phyloP scores from a whole-genome alignment of 1,284 basidiomycete species.

The Sanghuangporus baumii region DNA sequence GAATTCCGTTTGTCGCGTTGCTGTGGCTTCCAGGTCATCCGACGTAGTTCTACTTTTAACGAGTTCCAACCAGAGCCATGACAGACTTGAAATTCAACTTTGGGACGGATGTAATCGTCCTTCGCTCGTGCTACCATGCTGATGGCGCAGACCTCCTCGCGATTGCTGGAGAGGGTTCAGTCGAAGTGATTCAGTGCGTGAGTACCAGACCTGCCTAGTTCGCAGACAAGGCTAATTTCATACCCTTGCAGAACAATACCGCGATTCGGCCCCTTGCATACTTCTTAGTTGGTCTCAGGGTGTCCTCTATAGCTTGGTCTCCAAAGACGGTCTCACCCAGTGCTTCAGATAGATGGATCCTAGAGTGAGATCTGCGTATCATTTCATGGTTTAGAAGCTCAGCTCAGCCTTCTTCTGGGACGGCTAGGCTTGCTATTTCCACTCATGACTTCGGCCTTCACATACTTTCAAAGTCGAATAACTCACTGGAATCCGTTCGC shows the following conservation, averaged over 20 bases:
- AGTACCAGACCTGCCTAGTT: conserved; percentile 24
- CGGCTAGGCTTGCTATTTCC: conserved; percentile 56
- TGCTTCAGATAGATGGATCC: conserved; percentile 54
- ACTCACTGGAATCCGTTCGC: conserved; percentile 48
- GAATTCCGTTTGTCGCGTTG: not conserved
- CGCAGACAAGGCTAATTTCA: conserved; percentile 5
- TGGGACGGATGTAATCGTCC: conserved; percentile 55
- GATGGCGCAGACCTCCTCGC: conserved; percentile 66
- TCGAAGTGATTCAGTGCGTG: conserved; percentile 62
- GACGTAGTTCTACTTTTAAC: not conserved
- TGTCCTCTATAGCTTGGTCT: conserved; percentile 77
- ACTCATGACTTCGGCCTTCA: conserved; percentile 63
- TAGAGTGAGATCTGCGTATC: conserved; percentile 48
- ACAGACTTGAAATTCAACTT: not conserved
- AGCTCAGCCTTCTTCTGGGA: not conserved
- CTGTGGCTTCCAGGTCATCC: not conserved
- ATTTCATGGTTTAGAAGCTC: not conserved
- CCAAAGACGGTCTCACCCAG: conserved; percentile 60
- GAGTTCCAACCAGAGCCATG: not conserved
- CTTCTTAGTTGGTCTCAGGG: conserved; percentile 65
- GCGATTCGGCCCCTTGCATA: conserved; percentile 50
- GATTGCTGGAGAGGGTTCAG: conserved; percentile 63
- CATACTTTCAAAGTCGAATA: conserved; percentile 52
- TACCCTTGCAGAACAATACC: conserved; percentile 31
- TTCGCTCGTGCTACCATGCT: conserved; percentile 56